Evolutionary conservation across 1,284 basidiomycete genomes (phyloP).

Genomic region (Heterobasidion parviporum): DNA sequence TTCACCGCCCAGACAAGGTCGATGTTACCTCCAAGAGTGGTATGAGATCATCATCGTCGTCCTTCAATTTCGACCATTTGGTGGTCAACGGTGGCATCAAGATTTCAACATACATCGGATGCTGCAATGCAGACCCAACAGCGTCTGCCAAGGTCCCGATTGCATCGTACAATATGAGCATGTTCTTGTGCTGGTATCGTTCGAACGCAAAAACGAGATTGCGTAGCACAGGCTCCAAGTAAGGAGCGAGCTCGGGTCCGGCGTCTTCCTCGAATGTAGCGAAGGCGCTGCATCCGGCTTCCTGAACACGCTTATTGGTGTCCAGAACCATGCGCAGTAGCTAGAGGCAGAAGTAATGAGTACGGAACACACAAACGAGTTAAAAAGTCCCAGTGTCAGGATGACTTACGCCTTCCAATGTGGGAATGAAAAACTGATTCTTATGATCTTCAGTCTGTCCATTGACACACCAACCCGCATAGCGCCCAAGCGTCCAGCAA

Average conservation of each 20-base stretch:
- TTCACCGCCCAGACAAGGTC: slow-evolving; percentile 6
- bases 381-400: background rate
- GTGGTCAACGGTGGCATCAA: slow-evolving; percentile 93
- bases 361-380: background rate
- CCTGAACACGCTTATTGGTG: slow-evolving; percentile 98
- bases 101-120: slow-evolving; percentile 85
- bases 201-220: slow-evolving; percentile 95
- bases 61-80: slow-evolving; percentile 84
- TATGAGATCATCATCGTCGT: slow-evolving; percentile 90
- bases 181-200: slow-evolving; percentile 99
- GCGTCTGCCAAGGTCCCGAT: slow-evolving; percentile 97
- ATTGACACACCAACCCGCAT: slow-evolving; percentile 93
- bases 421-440: slow-evolving; percentile 88
- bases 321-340: slow-evolving; percentile 97
- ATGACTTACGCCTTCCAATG: slow-evolving; percentile 89
- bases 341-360: slow-evolving; percentile 28
- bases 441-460: slow-evolving; percentile 80
- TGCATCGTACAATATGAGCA: slow-evolving; percentile 97
- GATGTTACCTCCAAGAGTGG: slow-evolving; percentile 81
- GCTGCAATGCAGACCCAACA: slow-evolving; percentile 83
- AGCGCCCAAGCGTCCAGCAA: slow-evolving; percentile 99
- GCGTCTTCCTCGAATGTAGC: slow-evolving; percentile 99
- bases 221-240: slow-evolving; percentile 89
- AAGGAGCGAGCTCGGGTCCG: slow-evolving; percentile 83
- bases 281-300: slow-evolving; percentile 98